Evolutionary conservation across 2,329 filamentous ascomycete species (phyloP).

Genomic region (Penicillium sp.): DNA sequence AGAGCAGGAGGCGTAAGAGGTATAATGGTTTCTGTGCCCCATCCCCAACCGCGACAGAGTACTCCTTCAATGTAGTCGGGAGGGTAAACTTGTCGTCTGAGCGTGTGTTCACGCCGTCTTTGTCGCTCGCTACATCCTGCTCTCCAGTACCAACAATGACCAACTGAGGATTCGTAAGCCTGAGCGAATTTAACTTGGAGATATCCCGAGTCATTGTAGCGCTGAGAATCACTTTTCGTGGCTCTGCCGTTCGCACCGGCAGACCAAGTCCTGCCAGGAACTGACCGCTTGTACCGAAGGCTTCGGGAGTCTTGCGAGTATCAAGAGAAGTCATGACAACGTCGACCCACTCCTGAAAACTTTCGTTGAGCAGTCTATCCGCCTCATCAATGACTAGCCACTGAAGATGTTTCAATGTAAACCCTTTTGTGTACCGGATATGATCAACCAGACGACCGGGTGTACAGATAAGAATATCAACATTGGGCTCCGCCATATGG

Average conservation of each 20-base stretch:
- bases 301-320: slow-evolving; percentile 55
- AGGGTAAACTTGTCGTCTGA: slow-evolving; percentile 58
- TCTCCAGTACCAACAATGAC: slow-evolving; percentile 70
- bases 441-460: slow-evolving; percentile 93
- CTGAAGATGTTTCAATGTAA: slow-evolving; percentile 75
- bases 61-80: slow-evolving; percentile 67
- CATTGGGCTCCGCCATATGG: slow-evolving; percentile 68
- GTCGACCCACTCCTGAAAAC: slow-evolving; percentile 88
- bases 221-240: slow-evolving; percentile 85
- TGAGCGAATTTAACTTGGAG: slow-evolving; percentile 75
- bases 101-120: slow-evolving; percentile 26
- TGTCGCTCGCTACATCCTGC: slow-evolving; percentile 25
- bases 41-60: slow-evolving; percentile 70
- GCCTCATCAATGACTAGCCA: slow-evolving; percentile 96
- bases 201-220: slow-evolving; percentile 91
- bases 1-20: slow-evolving; percentile 74
- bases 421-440: slow-evolving; percentile 80
- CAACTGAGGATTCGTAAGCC: slow-evolving; percentile 73
- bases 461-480: slow-evolving; percentile 89
- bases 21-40: slow-evolving; percentile 79
- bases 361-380: slow-evolving; percentile 87
- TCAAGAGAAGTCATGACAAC: slow-evolving; percentile 67
- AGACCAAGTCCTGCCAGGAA: slow-evolving; percentile 42
- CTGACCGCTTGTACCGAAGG: slow-evolving; percentile 49
- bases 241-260: slow-evolving; percentile 45